Evolutionary conservation across 805 yeast genomes (phyloP).

Genomic region (Candida quercuum): DNA sequence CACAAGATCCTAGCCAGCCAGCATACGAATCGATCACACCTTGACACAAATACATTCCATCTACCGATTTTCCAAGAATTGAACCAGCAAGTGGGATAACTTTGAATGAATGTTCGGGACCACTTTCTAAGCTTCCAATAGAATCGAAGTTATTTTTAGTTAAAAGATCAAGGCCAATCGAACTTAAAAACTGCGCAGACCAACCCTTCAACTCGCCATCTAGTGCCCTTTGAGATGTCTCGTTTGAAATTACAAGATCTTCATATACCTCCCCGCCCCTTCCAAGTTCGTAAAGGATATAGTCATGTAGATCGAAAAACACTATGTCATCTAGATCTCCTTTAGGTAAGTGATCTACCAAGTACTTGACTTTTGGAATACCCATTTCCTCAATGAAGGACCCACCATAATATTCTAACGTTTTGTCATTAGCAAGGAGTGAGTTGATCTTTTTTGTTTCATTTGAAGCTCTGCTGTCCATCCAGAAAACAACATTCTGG

Average conservation of each 20-base stretch:
- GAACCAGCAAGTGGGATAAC: slow-evolving; percentile 27
- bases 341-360: slow-evolving; percentile 24
- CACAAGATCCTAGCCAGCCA: slow-evolving; percentile 41
- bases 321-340: slow-evolving; percentile 23
- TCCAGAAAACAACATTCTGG: slow-evolving; percentile 51
- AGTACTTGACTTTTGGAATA: slow-evolving; percentile 42
- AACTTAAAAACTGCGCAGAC: slow-evolving; percentile 25
- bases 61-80: slow-evolving; percentile 17
- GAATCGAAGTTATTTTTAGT: slow-evolving; percentile 14
- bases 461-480: slow-evolving; percentile 42
- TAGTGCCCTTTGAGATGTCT: slow-evolving; percentile 31
- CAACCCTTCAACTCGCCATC: slow-evolving; percentile 61
- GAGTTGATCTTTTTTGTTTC: slow-evolving; percentile 27
- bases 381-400: slow-evolving; percentile 53
- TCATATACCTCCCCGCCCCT: slow-evolving; percentile 10
- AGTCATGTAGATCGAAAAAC: slow-evolving; percentile 50
- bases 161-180: slow-evolving; percentile 16
- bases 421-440: slow-evolving; percentile 10
- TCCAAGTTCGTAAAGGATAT: slow-evolving; percentile 26
- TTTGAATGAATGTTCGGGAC: neutral
- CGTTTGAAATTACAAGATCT: slow-evolving; percentile 5
- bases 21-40: slow-evolving; percentile 61
- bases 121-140: slow-evolving; percentile 30
- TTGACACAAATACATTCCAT: slow-evolving; percentile 26
- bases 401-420: slow-evolving; percentile 33